These are phyloP conservation scores for Mycosphaerelloides madeirae DNA, from an alignment of 2,329 filamentous ascomycete species.

Conservation along the genomic window DNA sequence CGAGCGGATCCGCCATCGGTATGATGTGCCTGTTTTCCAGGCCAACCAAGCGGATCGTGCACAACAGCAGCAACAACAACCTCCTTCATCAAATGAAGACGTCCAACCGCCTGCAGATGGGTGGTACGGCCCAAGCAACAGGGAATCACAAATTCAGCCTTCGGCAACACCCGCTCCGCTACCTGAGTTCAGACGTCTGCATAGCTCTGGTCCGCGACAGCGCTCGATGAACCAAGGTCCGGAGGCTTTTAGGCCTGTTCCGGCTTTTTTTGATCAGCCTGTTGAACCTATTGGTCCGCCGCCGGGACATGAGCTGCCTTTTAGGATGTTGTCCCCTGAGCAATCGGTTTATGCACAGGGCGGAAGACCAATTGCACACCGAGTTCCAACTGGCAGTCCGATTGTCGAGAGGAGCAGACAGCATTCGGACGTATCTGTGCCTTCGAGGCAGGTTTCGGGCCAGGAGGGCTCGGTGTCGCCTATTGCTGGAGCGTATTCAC, in stretches of 20 bases:
- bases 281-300: conserved; percentile 21
- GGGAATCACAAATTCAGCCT: neutral
- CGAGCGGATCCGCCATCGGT: conserved; percentile 16
- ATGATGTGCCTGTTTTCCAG: conserved; percentile 15
- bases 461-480: conserved; percentile 11
- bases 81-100: neutral
- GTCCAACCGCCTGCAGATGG: conserved; percentile 17
- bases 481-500: conserved; percentile 3
- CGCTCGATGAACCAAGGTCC: conserved; percentile 15
- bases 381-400: neutral
- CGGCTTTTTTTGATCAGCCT: conserved; percentile 17
- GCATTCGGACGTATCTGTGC: conserved; percentile 3
- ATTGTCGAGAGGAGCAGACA: neutral
- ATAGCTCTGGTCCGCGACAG: conserved; percentile 16
- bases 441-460: conserved; percentile 8
- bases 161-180: conserved; percentile 1
- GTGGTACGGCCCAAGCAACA: conserved; percentile 21
- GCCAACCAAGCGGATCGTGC: neutral
- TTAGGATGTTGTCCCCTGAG: conserved; percentile 8
- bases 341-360: neutral
- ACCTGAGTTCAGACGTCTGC: conserved; percentile 17
- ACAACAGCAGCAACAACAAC: neutral
- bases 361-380: conserved; percentile 1
- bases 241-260: conserved; percentile 23
- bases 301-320: conserved; percentile 4